These are phyloP conservation scores for Talaromyces stipitatus DNA, from an alignment of 495 filamentous ascomycete genomes.

Conservation along the genomic window DNA sequence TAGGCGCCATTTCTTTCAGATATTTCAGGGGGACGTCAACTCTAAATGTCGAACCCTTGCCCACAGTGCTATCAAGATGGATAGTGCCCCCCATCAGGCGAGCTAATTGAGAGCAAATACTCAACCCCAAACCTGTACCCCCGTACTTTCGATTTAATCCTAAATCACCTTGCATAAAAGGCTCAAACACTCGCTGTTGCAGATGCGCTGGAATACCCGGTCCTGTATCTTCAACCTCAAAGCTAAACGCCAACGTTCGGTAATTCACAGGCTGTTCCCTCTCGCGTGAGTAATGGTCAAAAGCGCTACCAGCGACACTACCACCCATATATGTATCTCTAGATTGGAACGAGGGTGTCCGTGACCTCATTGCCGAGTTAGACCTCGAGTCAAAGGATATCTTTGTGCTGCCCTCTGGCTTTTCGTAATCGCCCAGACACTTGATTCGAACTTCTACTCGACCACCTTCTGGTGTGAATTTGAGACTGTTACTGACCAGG, in stretches of 20 bases:
- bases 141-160: constrained; percentile 84
- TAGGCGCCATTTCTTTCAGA: constrained; percentile 56
- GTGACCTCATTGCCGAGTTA: constrained; percentile 7
- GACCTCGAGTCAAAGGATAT: constrained; percentile 6
- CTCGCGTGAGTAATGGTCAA: not conserved
- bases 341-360: constrained; percentile 7
- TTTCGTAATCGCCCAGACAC: constrained; percentile 43
- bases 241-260: constrained; percentile 64
- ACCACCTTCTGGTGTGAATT: constrained; percentile 80
- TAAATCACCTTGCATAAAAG: constrained; percentile 87
- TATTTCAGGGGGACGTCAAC: constrained; percentile 80
- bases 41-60: constrained; percentile 71
- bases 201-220: constrained; percentile 78
- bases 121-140: constrained; percentile 83
- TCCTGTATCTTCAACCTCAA: constrained; percentile 83
- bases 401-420: constrained; percentile 10
- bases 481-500: constrained; percentile 83
- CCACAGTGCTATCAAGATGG: constrained; percentile 60
- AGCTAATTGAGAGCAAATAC: constrained; percentile 81
- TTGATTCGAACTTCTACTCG: constrained; percentile 65
- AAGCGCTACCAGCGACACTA: constrained; percentile 1
- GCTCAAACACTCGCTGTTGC: constrained; percentile 80
- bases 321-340: not conserved
- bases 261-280: constrained; percentile 24
- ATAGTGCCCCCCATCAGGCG: constrained; percentile 76